These are phyloP conservation scores for Zymoseptoria crescenta DNA, from an alignment of 2,329 filamentous ascomycete genomes.

Conservation along the genomic window DNA sequence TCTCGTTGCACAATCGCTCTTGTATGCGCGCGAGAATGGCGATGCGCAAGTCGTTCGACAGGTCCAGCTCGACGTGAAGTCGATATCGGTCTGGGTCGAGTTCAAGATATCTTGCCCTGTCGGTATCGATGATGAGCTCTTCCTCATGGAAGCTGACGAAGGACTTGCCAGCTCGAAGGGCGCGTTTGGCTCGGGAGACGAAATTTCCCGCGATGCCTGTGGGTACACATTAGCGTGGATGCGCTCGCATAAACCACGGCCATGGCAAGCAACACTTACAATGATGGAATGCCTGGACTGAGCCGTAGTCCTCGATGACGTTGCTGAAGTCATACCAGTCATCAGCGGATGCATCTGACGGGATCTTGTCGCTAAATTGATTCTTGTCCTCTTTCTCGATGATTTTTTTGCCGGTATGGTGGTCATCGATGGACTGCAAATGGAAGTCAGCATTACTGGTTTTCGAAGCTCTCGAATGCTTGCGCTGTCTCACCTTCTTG, in stretches of 20 bases:
- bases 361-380: slow-evolving; percentile 9
- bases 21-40: slow-evolving; percentile 14
- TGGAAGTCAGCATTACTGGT: neutral
- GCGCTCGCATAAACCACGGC: neutral
- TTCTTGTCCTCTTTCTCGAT: slow-evolving; percentile 2
- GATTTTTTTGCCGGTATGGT: neutral
- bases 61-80: slow-evolving; percentile 3
- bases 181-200: slow-evolving; percentile 17
- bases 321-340: slow-evolving; percentile 16
- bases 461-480: neutral
- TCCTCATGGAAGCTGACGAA: slow-evolving; percentile 18
- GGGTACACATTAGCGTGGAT: slow-evolving; percentile 4
- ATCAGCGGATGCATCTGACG: slow-evolving; percentile 12
- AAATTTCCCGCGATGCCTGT: slow-evolving; percentile 9
- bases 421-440: neutral
- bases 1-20: slow-evolving; percentile 15
- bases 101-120: slow-evolving; percentile 5
- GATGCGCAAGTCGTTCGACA: slow-evolving; percentile 15
- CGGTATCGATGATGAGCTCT: slow-evolving; percentile 11
- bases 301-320: neutral
- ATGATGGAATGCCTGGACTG: neutral
- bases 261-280: neutral
- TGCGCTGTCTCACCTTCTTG: neutral
- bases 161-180: slow-evolving; percentile 9
- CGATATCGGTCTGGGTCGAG: slow-evolving; percentile 3